Percentiles rank a stretch among this genome's conserved stretches.
These are phyloP conservation scores for Liquidambar formosana DNA, from an alignment of 164 flowering plant genomes.

Conservation along the genomic window DNA sequence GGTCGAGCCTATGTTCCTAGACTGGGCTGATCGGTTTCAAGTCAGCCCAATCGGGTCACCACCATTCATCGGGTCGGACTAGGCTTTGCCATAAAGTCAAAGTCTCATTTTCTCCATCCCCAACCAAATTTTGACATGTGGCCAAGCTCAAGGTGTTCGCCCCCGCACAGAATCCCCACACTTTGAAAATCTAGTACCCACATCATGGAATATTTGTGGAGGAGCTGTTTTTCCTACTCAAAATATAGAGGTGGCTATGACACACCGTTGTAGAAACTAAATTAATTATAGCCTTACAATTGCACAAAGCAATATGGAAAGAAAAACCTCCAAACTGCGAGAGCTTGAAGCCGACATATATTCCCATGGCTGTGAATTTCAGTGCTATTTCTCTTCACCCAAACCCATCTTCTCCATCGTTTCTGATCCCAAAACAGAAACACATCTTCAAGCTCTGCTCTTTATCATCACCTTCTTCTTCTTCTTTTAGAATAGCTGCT, in stretches of 20 bases:
- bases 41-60: no score
- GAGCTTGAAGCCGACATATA: not conserved
- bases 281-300: not conserved
- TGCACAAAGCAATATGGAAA: not conserved
- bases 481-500: slow-evolving; percentile 26
- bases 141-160: no score
- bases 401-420: slow-evolving; percentile 20
- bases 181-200: no score
- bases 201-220: not conserved
- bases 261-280: not conserved
- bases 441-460: slow-evolving; percentile 19
- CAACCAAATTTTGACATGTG: no score
- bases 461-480: slow-evolving; percentile 18
- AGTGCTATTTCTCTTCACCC: slow-evolving; percentile 26
- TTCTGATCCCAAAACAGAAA: slow-evolving; percentile 19
- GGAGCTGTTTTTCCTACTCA: not conserved
- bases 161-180: no score
- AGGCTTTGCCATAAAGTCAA: no score
- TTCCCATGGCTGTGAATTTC: slow-evolving; percentile 42
- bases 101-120: no score
- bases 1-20: no score
- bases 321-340: not conserved
- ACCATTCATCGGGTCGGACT: no score
- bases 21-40: no score
- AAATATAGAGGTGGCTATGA: not conserved